These are phyloP conservation scores for Aspergillus steynii DNA, from an alignment of 495 filamentous ascomycete species.

Conservation along the genomic window DNA sequence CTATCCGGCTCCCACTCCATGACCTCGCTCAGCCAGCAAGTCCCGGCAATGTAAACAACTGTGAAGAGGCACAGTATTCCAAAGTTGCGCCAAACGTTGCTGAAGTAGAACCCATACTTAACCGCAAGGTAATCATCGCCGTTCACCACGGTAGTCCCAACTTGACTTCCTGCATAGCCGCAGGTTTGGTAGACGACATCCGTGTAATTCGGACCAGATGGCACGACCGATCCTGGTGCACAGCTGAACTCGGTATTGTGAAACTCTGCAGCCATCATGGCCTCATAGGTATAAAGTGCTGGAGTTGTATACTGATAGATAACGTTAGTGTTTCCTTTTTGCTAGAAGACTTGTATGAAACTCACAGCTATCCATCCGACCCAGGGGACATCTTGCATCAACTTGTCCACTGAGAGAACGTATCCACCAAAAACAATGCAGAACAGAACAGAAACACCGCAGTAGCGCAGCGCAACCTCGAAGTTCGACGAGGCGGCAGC, in stretches of 20 bases:
- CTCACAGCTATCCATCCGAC: slow-evolving; percentile 40
- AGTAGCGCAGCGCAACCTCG: slow-evolving; percentile 40
- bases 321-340: not conserved
- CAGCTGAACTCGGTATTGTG: slow-evolving; percentile 44
- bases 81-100: slow-evolving; percentile 65
- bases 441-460: slow-evolving; percentile 34
- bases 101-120: slow-evolving; percentile 55
- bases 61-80: slow-evolving; percentile 65
- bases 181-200: slow-evolving; percentile 58
- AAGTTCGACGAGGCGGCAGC: slow-evolving; percentile 43
- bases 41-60: slow-evolving; percentile 51
- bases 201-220: slow-evolving; percentile 57
- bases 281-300: slow-evolving; percentile 68
- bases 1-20: slow-evolving; percentile 60
- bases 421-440: slow-evolving; percentile 41
- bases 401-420: slow-evolving; percentile 36
- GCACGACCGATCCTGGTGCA: slow-evolving; percentile 54
- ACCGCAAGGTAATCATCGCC: slow-evolving; percentile 53
- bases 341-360: slow-evolving; percentile 13
- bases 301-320: slow-evolving; percentile 57
- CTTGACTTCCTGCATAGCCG: slow-evolving; percentile 50
- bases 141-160: slow-evolving; percentile 49
- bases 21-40: slow-evolving; percentile 60
- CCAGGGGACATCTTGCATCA: slow-evolving; percentile 41
- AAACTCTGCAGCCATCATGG: slow-evolving; percentile 58